Conservation (phyloP, 345 rosid genomes). For the Citrus mangshanensis region DNA sequence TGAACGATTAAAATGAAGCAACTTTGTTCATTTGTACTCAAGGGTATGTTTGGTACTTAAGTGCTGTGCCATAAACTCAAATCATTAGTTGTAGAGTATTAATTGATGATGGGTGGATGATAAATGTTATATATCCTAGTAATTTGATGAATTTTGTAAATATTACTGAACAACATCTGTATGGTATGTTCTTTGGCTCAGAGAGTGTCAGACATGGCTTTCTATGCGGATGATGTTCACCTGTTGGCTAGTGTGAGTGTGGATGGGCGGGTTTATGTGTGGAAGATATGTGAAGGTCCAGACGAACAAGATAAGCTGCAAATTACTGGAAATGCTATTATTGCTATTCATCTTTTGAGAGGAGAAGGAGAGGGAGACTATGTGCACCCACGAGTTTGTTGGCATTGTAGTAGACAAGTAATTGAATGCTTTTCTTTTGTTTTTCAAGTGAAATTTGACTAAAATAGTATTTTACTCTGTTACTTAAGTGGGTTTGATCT, state of each 20-base stretch:
- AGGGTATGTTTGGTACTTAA: too few relatives aligned
- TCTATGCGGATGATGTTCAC: conserved; percentile 92
- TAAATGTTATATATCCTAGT: neutral
- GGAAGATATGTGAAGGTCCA: conserved; percentile 79
- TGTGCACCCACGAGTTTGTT: conserved; percentile 77
- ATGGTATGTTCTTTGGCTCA: conserved; percentile 25
- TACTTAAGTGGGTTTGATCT: neutral
- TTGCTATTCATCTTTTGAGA: conserved; percentile 58
- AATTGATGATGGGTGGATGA: too few relatives aligned
- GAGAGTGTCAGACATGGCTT: conserved; percentile 92
- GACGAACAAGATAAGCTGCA: conserved; percentile 72
- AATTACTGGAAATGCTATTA: conserved; percentile 55
- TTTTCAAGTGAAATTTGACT: neutral
- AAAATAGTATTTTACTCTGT: neutral
- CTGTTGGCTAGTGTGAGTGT: conserved; percentile 82
- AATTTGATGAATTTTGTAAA: neutral
- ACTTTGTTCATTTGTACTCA: neutral
- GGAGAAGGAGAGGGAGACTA: conserved; percentile 43
- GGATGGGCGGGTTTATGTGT: conserved; percentile 70
- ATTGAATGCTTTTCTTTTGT: neutral
- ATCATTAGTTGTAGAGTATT: too few relatives aligned
- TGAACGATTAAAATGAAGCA: neutral
- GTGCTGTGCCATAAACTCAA: too few relatives aligned
- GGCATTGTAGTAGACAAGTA: conserved; percentile 97
- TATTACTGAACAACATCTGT: neutral